Percentiles rank a stretch among this genome's conserved stretches.
Conservation (phyloP, 2,329 filamentous ascomycete genomes). For the Fusarium buxicola region DNA sequence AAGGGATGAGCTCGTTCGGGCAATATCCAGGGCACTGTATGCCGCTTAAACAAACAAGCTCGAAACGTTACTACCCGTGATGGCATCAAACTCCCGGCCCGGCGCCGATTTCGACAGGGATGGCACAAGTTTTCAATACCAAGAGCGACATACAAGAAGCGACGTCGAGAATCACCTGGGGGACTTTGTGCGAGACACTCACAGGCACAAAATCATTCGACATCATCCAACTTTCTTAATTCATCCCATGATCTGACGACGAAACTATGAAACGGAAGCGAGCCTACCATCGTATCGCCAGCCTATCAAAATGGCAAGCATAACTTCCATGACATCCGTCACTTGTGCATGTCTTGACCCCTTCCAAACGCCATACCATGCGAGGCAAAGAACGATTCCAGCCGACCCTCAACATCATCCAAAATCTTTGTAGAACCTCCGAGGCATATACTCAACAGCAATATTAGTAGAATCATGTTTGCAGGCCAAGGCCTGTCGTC, state of each 20-base stretch:
- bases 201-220: background rate
- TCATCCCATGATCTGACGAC: slow-evolving; percentile 7
- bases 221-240: background rate
- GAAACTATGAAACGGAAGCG: slow-evolving; percentile 16
- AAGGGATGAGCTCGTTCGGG: no score
- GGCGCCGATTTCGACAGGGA: background rate
- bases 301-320: slow-evolving; percentile 32
- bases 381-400: slow-evolving; percentile 42
- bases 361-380: slow-evolving; percentile 47
- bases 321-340: slow-evolving; percentile 29
- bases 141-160: background rate
- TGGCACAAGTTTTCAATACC: no score
- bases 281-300: slow-evolving; percentile 4
- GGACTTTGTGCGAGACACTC: background rate
- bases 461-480: slow-evolving; percentile 30
- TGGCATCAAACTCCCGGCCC: slow-evolving; percentile 1
- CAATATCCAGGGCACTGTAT: background rate
- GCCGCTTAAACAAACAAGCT: background rate
- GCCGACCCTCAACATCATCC: slow-evolving; percentile 32
- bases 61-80: background rate
- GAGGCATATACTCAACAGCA: slow-evolving; percentile 7
- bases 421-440: slow-evolving; percentile 25
- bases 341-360: slow-evolving; percentile 34
- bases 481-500: background rate
- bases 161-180: no score